Conservation (phyloP, 1,139 yeast genomes). For the Scheffersomyces quercinus region DNA sequence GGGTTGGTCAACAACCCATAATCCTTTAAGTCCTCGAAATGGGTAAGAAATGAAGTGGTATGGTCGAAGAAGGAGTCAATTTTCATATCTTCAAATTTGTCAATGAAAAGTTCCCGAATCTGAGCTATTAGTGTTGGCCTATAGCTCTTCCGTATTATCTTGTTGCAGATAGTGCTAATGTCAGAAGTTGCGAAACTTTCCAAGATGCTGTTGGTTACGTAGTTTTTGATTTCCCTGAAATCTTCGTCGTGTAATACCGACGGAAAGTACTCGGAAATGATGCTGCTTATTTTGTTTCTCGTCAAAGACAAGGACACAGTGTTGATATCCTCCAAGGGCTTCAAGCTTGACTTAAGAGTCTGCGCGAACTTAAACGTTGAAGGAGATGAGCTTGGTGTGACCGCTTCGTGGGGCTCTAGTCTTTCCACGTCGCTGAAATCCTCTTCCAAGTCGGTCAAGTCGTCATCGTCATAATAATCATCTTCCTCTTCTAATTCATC, state of each 20-base stretch:
- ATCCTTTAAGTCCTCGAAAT: slow-evolving; percentile 4
- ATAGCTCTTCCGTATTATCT: slow-evolving; percentile 11
- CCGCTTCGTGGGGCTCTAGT: slow-evolving; percentile 1
- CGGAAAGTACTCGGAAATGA: slow-evolving; percentile 11
- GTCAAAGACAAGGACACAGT: background rate
- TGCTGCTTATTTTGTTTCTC: background rate
- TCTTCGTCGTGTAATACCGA: slow-evolving; percentile 1
- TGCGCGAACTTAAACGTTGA: background rate
- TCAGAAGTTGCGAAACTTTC: slow-evolving; percentile 13
- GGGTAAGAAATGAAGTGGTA: slow-evolving; percentile 6
- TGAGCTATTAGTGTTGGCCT: slow-evolving; percentile 11
- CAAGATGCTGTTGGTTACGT: slow-evolving; percentile 16
- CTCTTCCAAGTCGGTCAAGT: background rate
- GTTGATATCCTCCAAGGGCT: background rate
- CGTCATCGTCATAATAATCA: background rate
- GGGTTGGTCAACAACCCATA: slow-evolving; percentile 5
- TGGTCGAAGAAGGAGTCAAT: slow-evolving; percentile 16
- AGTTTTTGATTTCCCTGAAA: slow-evolving; percentile 11
- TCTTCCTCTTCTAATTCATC: background rate
- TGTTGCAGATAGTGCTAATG: slow-evolving; percentile 9
- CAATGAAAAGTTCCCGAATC: slow-evolving; percentile 17
- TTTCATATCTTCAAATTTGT: slow-evolving; percentile 19
- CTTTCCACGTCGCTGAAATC: background rate
- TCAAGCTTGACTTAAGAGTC: background rate
- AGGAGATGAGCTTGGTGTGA: background rate